A percentile compares a stretch with the other conserved stretches of the same genome.
Evolutionary conservation across 2,329 filamentous ascomycete species (phyloP).

Genomic region (Aulographum hederae): DNA sequence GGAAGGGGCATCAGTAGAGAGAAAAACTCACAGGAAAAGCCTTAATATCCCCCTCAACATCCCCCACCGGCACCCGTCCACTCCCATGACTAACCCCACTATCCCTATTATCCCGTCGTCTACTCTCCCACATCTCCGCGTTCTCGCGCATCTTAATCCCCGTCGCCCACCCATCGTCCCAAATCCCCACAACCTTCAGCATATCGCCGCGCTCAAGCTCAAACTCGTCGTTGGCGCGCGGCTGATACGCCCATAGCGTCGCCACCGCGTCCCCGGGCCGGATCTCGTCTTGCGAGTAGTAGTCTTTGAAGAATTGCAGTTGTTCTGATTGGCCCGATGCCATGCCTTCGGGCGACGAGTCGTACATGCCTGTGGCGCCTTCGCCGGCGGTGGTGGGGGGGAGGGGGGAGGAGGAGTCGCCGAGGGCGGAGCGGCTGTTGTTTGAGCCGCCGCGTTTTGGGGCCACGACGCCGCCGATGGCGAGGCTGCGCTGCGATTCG

Average conservation of each 20-base stretch:
- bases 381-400: constrained; percentile 19
- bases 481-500: constrained; percentile 39
- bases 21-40: constrained; percentile 50
- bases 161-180: constrained; percentile 98
- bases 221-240: constrained; percentile 85
- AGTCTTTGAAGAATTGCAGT: constrained; percentile 91
- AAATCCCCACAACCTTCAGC: constrained; percentile 95
- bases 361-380: constrained; percentile 39
- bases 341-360: constrained; percentile 70
- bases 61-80: constrained; percentile 6
- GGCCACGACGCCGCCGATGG: constrained; percentile 32
- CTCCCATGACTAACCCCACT: constrained; percentile 82
- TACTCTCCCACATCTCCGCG: constrained; percentile 75
- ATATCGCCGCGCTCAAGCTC: constrained; percentile 87
- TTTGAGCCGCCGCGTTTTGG: constrained; percentile 68
- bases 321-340: constrained; percentile 90
- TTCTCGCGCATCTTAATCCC: constrained; percentile 67
- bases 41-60: constrained; percentile 62
- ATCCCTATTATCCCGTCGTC: constrained; percentile 64
- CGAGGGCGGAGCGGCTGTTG: constrained; percentile 57
- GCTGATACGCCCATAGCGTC: constrained; percentile 91
- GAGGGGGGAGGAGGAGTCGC: constrained; percentile 55
- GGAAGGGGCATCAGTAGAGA: too few relatives aligned
- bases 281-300: constrained; percentile 94
- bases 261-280: constrained; percentile 79